phyloP scores from a whole-genome alignment of 169 alveolate species.

The Cryptosporidium bovis region DNA sequence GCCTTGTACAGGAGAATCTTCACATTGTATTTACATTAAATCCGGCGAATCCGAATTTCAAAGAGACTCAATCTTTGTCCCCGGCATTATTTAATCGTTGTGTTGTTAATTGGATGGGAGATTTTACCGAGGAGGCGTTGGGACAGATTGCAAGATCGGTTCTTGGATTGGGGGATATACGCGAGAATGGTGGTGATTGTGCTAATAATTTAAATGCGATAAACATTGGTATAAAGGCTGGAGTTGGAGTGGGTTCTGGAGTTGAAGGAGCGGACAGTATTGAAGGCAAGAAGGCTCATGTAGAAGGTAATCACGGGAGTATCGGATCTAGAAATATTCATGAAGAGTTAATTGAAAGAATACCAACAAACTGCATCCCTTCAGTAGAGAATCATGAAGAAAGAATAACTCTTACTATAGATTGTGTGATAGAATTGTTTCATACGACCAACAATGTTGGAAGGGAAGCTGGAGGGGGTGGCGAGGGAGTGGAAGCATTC shows the following conservation, averaged over 20 bases:
- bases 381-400: constrained; percentile 53
- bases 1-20: constrained; percentile 93
- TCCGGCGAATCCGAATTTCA: constrained; percentile 97
- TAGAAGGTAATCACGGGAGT: no score
- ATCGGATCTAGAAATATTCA: background rate
- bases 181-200: background rate
- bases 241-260: constrained; percentile 2
- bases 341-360: constrained; percentile 36
- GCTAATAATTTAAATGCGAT: background rate
- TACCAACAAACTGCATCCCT: constrained; percentile 57
- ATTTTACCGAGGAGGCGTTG: constrained; percentile 95
- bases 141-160: constrained; percentile 94
- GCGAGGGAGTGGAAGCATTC: constrained; percentile 77
- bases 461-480: background rate
- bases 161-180: constrained; percentile 41
- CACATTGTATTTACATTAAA: constrained; percentile 99
- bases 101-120: constrained; percentile 99
- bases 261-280: background rate
- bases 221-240: constrained; percentile 2
- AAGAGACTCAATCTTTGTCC: constrained; percentile 95
- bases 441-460: background rate
- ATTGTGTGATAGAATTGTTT: constrained; percentile 22
- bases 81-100: constrained; percentile 98
- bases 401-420: background rate
- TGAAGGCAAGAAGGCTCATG: no score